Evolutionary conservation across 179 eudicot genomes (phyloP), one percentile per base, ranked within the genome.

Genomic region (Gypsophila paniculata): DNA sequence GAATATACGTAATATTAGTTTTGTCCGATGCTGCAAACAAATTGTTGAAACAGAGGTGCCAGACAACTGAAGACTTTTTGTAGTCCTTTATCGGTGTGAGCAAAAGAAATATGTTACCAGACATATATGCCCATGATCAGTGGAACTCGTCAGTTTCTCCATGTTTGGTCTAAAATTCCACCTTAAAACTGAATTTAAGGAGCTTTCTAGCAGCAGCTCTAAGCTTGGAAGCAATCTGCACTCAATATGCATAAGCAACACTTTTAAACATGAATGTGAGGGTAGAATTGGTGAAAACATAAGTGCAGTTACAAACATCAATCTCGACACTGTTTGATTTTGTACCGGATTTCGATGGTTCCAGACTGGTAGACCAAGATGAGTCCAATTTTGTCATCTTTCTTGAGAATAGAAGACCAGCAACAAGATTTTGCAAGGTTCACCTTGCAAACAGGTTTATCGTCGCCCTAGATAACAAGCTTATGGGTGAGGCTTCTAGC

Each of bases 221-320:
- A 91, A 80, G 62, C 89, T 77, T 67, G 91, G 91, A 80, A 89
- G 77, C 39, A 91, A 83, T 82, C 96, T 91, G 86, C 74, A 76
- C 14, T 59, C 44, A 73, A 29, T 76, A 72, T 18, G 49, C 26
- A 70, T 19, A 12, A 49, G 61, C 49, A 61, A 39, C 25, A 34
- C 39, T n/a, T 51, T 60, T 18, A 36, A 42, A 49, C 38, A 68
- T 26, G 60, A 34, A 39, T 61, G 71, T 53, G 29, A 65, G 42
- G 23, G 36, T 26, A 18, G 60, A 62, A 69, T 1, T 29, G 19
- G 18, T 53, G 62, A 38, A 68, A 54, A n/a, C 61, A 69, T 2
- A 52, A 69, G 58, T 34, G 44, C 12, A 53, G 62, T 69, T 18
- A 53, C 15, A 32, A 51, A 26, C 19, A 21, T 21, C 38, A 48